phyloP scores from a whole-genome alignment of 2,329 filamentous ascomycete species.

The Fusarium mexicanum region DNA sequence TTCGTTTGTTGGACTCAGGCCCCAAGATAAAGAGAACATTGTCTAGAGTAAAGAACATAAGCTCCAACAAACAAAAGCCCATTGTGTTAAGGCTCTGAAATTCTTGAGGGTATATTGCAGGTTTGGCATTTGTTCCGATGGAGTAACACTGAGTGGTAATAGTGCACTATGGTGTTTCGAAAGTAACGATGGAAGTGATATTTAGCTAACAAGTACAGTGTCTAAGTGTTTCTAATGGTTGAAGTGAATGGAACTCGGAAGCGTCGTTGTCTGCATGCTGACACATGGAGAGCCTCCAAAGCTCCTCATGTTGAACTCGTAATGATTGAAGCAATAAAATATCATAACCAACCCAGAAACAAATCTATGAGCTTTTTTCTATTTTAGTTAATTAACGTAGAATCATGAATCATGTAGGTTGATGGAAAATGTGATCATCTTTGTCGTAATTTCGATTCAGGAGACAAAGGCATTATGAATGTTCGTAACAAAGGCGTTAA shows the following conservation, averaged over 20 bases:
- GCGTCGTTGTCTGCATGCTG: not conserved
- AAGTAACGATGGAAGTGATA: not conserved
- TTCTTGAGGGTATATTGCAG: not conserved
- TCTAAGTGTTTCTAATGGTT: not conserved
- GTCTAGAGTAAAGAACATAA: not conserved
- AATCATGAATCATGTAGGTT: constrained; percentile 14
- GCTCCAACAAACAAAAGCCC: not conserved
- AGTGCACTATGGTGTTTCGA: not conserved
- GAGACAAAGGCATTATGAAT: constrained; percentile 6
- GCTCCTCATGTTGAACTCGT: not conserved
- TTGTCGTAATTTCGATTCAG: constrained; percentile 10
- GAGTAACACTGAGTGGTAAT: not conserved
- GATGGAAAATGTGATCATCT: not conserved
- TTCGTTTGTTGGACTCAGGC: not conserved
- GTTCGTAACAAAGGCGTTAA: constrained; percentile 8
- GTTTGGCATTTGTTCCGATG: not conserved
- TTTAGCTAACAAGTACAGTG: not conserved
- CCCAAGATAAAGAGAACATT: not conserved
- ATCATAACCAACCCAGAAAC: not conserved
- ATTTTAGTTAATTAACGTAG: constrained; percentile 11
- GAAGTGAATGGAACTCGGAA: not conserved
- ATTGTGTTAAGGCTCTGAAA: not conserved
- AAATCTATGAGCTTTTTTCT: constrained; percentile 17
- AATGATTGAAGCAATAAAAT: not conserved
- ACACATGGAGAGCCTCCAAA: not conserved